Base-by-base conservation (phyloP, 805 yeast species). In the Metschnikowia cubensis region DNA sequence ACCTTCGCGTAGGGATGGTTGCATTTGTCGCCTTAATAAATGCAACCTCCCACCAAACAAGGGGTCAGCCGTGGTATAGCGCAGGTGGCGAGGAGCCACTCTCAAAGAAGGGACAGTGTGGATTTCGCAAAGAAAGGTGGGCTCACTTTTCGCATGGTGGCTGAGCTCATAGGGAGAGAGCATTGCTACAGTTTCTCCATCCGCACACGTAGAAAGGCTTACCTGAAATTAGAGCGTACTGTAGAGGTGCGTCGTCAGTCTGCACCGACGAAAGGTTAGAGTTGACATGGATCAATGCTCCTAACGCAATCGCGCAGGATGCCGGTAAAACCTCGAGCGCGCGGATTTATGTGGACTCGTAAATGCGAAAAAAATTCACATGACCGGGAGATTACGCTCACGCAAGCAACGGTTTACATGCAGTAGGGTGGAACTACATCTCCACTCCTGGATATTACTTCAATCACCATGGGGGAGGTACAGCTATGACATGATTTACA, bases 321-420 rank as follows among this genome's bases (percentile, higher is more conserved):
- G 42, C 34, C 42, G 42, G 42, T 29, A 29, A 39, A 39, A 29
- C 34, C 42, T 39, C 42, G 42, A 39, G 34, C 42, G 20, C 34
- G 42, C 42, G 42, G 42, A 29, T 39, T 39, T 29, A 39, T 39
- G 29, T 15, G 42, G 20, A 39, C 15, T 38, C 14, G 22, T n/a
- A 22, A 21, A 21, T 38, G 42, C 34, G 42, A 39, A 8, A 15
- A 15, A 39, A 39, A 39, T 15, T 38, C 41, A 22, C 31, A 38
- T 29, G 42, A 25, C 34, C 42, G 42, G 11, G 6, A 29, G 15
- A 32, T 15, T 39, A 13, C 42, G 34, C 42, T 15, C 42, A 15
- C 42, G 42, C 42, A 39, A 39, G 42, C 41, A 18, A 14, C 31
- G 6, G n/a, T 15, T 3, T 21, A 6, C 21, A 39, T 39, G 42